Evolutionary conservation across 2,329 filamentous ascomycete species (phyloP), one percentile per base, ranked within the genome.

Genomic region (Aspergillus japonicus): DNA sequence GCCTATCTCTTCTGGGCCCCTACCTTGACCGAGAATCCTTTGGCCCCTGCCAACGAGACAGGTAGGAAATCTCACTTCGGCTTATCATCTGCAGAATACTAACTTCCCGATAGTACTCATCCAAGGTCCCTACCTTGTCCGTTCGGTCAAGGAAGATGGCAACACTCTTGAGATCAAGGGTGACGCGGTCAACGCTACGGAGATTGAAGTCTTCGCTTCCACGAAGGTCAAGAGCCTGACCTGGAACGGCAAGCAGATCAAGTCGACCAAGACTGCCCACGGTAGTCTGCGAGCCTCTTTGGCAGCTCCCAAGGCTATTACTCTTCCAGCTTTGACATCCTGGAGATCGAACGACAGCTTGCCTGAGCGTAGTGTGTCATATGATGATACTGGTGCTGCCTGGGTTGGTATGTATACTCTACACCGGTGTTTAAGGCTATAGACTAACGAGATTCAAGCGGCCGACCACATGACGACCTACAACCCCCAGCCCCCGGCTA

Each of bases 1-100:
- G 85, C 85, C 0, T 87, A 86, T 66, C 72, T 77, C 0, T 85
- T 87, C 68, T 87, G 83, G 79, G 82, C 81, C 0, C 82, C 85
- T 3, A 73, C 80, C 1, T 73, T 84, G 7, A 79, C 77, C 0
- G 77, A 76, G 5, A 70, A 85, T 59, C 82, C 83, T 0, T 69
- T 77, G 23, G 77, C 80, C 0, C 73, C 74, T 0, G 76, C 75
- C 2, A 74, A 81, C 29, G 73, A 81, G 47, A 83, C 81, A 21
- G 73, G 81, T 82, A 61, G 60, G 10, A 3, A 3, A 11, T 10
- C 4, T 59, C 73, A 62, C 4, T 2, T 21, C 2, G 0, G 16
- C 2, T 0, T 26, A 16, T 53, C 21, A 51, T 35, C n/a, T 12
- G 33, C 33, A 2, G 14, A 12, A 48, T 2, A 5, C 24, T 21